Conservation (phyloP, 176 grass and related monocot genomes). For the Poa annua region DNA sequence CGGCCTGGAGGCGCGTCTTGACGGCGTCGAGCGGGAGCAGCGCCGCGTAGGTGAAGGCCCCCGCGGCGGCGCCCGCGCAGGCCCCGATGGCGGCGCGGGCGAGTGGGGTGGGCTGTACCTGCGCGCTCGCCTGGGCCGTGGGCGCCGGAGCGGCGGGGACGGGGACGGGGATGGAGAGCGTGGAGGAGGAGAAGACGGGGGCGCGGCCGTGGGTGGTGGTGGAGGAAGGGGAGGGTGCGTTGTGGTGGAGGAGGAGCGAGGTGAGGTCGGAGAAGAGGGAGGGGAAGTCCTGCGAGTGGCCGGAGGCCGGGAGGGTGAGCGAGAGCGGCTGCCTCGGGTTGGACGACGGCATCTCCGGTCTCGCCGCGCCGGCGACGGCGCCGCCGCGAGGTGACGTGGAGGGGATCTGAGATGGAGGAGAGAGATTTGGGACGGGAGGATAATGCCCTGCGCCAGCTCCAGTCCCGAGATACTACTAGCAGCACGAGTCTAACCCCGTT, state of each 20-base stretch:
- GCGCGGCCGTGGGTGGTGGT: not conserved
- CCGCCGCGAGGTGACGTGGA: not conserved
- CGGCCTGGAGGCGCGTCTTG: conserved; percentile 84
- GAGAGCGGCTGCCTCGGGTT: not conserved
- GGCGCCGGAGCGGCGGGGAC: not conserved
- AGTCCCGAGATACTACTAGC: not conserved
- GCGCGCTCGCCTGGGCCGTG: not conserved
- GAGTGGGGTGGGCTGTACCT: conserved; percentile 49
- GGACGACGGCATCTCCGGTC: conserved; percentile 29
- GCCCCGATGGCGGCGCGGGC: conserved; percentile 73
- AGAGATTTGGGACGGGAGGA: not conserved
- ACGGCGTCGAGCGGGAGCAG: conserved; percentile 88
- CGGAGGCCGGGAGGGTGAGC: not conserved
- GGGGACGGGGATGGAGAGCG: conserved; percentile 50
- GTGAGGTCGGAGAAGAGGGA: conserved; percentile 67
- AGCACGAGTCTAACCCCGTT: not conserved
- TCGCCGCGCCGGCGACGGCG: not conserved
- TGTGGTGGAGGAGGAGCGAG: conserved; percentile 56
- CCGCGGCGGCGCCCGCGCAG: conserved; percentile 71
- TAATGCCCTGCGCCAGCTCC: not conserved
- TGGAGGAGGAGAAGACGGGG: conserved; percentile 49
- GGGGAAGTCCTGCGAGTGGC: conserved; percentile 32
- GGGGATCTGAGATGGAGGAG: not conserved
- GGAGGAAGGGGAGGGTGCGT: not conserved
- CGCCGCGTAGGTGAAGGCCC: conserved; percentile 84